Percentiles rank a stretch among this genome's conserved stretches.
These are phyloP conservation scores for Eragrostis nindensis DNA, from an alignment of 176 grass and related monocot genomes.

Conservation along the genomic window DNA sequence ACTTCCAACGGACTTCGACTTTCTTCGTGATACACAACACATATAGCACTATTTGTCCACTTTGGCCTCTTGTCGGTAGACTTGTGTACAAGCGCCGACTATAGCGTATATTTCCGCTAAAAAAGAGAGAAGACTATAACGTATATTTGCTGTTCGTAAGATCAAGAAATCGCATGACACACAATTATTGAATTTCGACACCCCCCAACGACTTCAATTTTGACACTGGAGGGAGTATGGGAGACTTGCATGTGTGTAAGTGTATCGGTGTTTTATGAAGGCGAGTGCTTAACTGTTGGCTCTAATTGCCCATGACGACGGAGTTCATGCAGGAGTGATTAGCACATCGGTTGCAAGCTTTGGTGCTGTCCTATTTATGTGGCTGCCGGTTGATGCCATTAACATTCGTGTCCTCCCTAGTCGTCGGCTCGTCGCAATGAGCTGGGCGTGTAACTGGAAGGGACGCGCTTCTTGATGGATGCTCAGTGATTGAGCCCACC, in stretches of 20 bases:
- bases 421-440: conserved; percentile 2
- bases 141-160: neutral
- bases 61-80: neutral
- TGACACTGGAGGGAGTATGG: no score
- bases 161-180: neutral
- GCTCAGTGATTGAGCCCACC: conserved; percentile 40
- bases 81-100: neutral
- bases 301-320: conserved; percentile 23
- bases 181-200: neutral
- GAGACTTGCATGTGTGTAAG: neutral
- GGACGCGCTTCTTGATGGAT: conserved; percentile 31
- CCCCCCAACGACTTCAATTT: no score
- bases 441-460: conserved; percentile 36
- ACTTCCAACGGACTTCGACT: no score
- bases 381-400: conserved; percentile 46
- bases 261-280: conserved; percentile 18
- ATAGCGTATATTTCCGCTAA: no score
- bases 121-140: no score
- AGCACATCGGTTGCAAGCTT: conserved; percentile 5
- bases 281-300: neutral
- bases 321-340: neutral
- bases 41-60: no score
- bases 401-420: conserved; percentile 8
- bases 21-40: no score
- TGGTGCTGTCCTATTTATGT: conserved; percentile 55